Evolutionary conservation across 208 protist genomes (phyloP).

Genomic region (Leishmania martiniquensis): DNA sequence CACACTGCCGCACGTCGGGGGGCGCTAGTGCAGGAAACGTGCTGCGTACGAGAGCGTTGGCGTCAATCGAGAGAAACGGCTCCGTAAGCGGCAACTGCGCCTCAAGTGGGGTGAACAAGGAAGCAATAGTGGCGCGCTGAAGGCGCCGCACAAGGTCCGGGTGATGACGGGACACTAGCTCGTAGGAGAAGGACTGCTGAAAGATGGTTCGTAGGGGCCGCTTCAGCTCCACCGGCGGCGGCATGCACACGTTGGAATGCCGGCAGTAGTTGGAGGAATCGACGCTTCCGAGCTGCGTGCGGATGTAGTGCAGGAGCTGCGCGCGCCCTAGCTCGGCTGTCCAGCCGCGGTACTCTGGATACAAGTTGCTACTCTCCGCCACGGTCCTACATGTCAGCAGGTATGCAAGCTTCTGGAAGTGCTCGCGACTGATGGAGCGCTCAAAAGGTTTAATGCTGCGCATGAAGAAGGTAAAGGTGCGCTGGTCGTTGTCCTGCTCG

Average conservation of each 20-base stretch:
- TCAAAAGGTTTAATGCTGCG: conserved; percentile 83
- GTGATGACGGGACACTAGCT: conserved; percentile 46
- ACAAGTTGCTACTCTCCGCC: conserved; percentile 56
- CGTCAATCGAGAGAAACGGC: conserved; percentile 57
- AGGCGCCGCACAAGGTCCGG: conserved; percentile 29
- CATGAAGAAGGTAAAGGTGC: conserved; percentile 84
- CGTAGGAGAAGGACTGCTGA: conserved; percentile 67
- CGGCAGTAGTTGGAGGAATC: conserved; percentile 60
- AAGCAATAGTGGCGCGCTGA: conserved; percentile 33
- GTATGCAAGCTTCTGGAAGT: conserved; percentile 84
- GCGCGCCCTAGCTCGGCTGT: conserved; percentile 65
- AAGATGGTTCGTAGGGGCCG: conserved; percentile 51
- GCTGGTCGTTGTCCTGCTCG: conserved; percentile 77
- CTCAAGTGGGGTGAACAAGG: conserved; percentile 43
- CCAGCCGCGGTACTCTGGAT: conserved; percentile 81
- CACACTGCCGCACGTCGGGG: conserved; percentile 23
- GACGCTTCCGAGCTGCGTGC: conserved; percentile 46
- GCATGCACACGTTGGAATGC: conserved; percentile 46
- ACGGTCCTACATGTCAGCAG: conserved; percentile 83
- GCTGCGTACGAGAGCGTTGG: conserved; percentile 38
- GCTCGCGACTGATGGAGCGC: conserved; percentile 56
- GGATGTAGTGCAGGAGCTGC: conserved; percentile 65
- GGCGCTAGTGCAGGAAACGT: conserved; percentile 17
- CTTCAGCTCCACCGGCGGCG: conserved; percentile 20
- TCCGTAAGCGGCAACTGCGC: conserved; percentile 63